Percentiles rank a stretch among this genome's conserved stretches.
Evolutionary conservation across 129 eudicot species (phyloP).

Genomic region (Dittrichia graveolens): DNA sequence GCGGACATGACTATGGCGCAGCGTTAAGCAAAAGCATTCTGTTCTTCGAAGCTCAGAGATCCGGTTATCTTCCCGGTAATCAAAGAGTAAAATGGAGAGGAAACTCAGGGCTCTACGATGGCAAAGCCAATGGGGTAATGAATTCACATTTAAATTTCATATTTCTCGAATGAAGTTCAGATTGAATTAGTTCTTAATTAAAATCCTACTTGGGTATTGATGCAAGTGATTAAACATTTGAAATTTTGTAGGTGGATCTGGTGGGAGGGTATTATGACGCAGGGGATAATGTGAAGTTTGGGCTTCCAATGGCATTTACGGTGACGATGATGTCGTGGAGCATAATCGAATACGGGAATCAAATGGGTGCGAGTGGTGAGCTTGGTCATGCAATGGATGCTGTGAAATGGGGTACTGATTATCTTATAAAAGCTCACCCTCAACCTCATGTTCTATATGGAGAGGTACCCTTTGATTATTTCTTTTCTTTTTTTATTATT

Average conservation of each 20-base stretch:
- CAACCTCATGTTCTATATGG: slow-evolving; percentile 67
- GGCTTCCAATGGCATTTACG: slow-evolving; percentile 90
- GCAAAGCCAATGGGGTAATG: slow-evolving; percentile 43
- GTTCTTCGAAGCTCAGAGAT: slow-evolving; percentile 84
- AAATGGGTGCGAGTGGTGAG: slow-evolving; percentile 57
- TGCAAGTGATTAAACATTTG: background rate
- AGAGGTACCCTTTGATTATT: slow-evolving; percentile 38
- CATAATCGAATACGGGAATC: slow-evolving; percentile 45
- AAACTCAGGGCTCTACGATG: slow-evolving; percentile 77
- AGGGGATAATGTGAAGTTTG: slow-evolving; percentile 85
- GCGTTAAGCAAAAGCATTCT: slow-evolving; percentile 64
- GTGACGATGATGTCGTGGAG: slow-evolving; percentile 87
- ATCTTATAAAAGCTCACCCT: slow-evolving; percentile 77
- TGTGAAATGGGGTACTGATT: slow-evolving; percentile 88
- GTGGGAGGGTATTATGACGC: slow-evolving; percentile 96
- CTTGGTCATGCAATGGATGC: slow-evolving; percentile 59
- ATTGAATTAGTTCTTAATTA: background rate
- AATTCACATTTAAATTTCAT: too few relatives aligned
- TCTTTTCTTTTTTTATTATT: background rate
- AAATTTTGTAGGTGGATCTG: slow-evolving; percentile 64
- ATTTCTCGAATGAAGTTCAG: background rate
- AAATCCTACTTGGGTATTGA: background rate
- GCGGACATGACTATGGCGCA: slow-evolving; percentile 47
- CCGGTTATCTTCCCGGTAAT: slow-evolving; percentile 66
- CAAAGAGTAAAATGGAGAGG: slow-evolving; percentile 73